Evolutionary conservation across 2,329 filamentous ascomycete species (phyloP).

Genomic region (Aspergillus calidoustus): DNA sequence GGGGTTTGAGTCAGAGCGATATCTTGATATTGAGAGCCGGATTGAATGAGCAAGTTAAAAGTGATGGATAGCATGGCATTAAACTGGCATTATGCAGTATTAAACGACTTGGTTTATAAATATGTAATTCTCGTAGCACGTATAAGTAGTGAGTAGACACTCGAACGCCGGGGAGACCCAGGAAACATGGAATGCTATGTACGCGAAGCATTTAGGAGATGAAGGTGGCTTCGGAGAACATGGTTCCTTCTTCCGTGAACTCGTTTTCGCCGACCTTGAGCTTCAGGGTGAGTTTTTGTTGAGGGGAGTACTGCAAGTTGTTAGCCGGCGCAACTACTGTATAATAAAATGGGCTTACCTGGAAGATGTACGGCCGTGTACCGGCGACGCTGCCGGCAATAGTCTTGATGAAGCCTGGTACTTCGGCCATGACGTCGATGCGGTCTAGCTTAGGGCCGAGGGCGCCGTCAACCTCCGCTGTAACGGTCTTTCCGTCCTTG

Average conservation of each 20-base stretch:
- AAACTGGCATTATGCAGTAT: constrained; percentile 21
- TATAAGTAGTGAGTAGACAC: constrained; percentile 32
- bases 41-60: constrained; percentile 20
- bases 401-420: constrained; percentile 92
- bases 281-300: constrained; percentile 72
- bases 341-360: constrained; percentile 60
- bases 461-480: constrained; percentile 69
- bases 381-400: constrained; percentile 87
- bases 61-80: constrained; percentile 16
- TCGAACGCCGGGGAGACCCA: constrained; percentile 34
- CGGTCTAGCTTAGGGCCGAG: constrained; percentile 75
- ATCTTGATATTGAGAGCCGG: neutral
- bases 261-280: constrained; percentile 83
- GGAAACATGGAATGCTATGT: constrained; percentile 31
- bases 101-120: constrained; percentile 24
- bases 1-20: neutral
- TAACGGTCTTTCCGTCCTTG: constrained; percentile 74
- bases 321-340: constrained; percentile 21
- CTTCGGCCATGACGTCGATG: constrained; percentile 95
- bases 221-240: constrained; percentile 95
- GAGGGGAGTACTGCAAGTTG: constrained; percentile 68
- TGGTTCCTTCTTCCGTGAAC: constrained; percentile 73
- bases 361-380: constrained; percentile 97
- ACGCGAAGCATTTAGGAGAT: constrained; percentile 65
- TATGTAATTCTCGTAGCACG: constrained; percentile 30